Base-by-base conservation (phyloP, 169 alveolate genomes). In the Plasmodium coatneyi region DNA sequence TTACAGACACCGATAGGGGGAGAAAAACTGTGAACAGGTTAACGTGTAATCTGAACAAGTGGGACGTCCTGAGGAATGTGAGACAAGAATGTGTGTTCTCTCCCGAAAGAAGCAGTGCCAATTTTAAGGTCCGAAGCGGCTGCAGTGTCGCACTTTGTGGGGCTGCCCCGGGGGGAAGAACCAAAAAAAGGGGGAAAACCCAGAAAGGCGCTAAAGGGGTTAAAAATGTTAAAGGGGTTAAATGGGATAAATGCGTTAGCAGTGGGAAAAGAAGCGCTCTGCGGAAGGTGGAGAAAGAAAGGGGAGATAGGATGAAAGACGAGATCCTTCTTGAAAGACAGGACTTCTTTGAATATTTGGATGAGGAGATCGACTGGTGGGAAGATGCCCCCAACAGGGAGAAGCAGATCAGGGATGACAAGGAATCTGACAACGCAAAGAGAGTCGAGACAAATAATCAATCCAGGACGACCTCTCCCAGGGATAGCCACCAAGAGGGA, bases 1-100 rank as follows among this genome's bases (percentile, higher is more conserved):
- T 41, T 71, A 46, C 52, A 54, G 22, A 70, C 46, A 83, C 74
- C 16, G 83, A 83, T 28, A 71, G 74, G 70, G 72, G 30, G 30
- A 71, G 74, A 25, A 83, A 83, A 32, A 30, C 30, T 5, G 34
- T 39, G 34, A 83, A 66, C 14, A 70, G 60, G 25, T 70, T 71
- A 39, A 30, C 71, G 16, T 34, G 76, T 28, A 71, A 22, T 39
- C 49, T 5, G 19, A 12, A 9, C 25, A 43, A 83, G 49, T 9
- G 54, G 5, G 16, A 66, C 49, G 52, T 19, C 14, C 54, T 30
- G 25, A 19, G 36, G 54, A 56, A n/a, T 6, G 76, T 28, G 46
- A 83, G 6, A 30, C 34, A 25, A 25, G 52, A 71, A 9, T 36
- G 19, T 1, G 52, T 70, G 4, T 71, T 39, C 22, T 32, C 66